Conservation (phyloP, 2,329 filamentous ascomycete species). For the Colletotrichum liriopes region DNA sequence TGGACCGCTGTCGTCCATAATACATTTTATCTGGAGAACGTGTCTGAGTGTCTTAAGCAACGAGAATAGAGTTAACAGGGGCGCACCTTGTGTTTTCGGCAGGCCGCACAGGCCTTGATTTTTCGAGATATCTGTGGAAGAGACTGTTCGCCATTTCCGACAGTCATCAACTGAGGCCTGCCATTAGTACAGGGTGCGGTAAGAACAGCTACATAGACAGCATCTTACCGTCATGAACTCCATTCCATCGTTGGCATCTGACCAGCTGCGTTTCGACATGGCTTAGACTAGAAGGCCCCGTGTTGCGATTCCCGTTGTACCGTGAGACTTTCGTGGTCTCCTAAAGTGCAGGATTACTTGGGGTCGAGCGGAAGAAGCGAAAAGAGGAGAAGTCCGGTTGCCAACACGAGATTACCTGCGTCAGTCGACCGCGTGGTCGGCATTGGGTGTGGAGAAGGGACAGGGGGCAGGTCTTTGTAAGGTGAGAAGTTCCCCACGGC, state of each 20-base stretch:
- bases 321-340: neutral
- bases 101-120: slow-evolving; percentile 59
- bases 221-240: slow-evolving; percentile 29
- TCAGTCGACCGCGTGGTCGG: slow-evolving; percentile 27
- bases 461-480: neutral
- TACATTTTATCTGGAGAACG: slow-evolving; percentile 55
- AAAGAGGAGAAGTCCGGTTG: slow-evolving; percentile 37
- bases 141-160: slow-evolving; percentile 35
- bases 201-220: neutral
- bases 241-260: slow-evolving; percentile 40
- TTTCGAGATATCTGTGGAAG: slow-evolving; percentile 56
- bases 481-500: neutral
- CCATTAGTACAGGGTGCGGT: neutral
- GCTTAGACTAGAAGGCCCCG: neutral
- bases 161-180: slow-evolving; percentile 36
- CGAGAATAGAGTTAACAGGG: no score
- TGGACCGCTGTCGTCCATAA: slow-evolving; percentile 58
- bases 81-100: slow-evolving; percentile 58
- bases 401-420: slow-evolving; percentile 7
- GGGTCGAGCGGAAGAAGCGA: slow-evolving; percentile 11
- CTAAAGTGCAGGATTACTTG: neutral
- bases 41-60: neutral
- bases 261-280: slow-evolving; percentile 44
- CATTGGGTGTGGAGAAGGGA: slow-evolving; percentile 30
- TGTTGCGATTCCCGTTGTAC: neutral